These are phyloP conservation scores for Alternaria novae-zelandiae DNA, from an alignment of 2,329 filamentous ascomycete genomes.

Conservation along the genomic window DNA sequence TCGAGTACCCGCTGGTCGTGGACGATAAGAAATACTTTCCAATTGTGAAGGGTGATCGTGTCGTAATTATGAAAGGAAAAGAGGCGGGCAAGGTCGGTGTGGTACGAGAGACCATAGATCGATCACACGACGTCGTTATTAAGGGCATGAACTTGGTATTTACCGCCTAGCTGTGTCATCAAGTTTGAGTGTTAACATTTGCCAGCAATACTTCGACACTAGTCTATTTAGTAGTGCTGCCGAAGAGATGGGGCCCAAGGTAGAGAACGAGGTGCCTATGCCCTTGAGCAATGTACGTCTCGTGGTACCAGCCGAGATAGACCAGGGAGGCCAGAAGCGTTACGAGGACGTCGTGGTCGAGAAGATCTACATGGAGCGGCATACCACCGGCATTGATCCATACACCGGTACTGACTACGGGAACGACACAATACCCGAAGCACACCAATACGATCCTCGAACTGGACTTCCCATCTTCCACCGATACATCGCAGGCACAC, in stretches of 20 bases:
- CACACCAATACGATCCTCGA: conserved; percentile 39
- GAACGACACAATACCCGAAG: conserved; percentile 29
- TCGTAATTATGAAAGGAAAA: conserved; percentile 78
- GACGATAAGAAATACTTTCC: conserved; percentile 40
- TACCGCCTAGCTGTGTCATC: neutral
- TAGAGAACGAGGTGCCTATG: conserved; percentile 62
- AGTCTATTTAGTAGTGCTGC: conserved; percentile 41
- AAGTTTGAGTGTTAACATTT: neutral
- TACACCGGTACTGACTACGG: conserved; percentile 39
- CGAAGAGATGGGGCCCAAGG: conserved; percentile 50
- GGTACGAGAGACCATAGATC: conserved; percentile 62
- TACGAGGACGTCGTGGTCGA: conserved; percentile 62
- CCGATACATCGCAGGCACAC: conserved; percentile 46
- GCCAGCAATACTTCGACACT: conserved; percentile 51
- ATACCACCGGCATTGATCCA: conserved; percentile 40
- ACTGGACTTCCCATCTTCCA: conserved; percentile 40
- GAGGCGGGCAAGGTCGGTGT: conserved; percentile 84
- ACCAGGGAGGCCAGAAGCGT: conserved; percentile 55
- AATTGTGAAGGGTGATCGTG: conserved; percentile 70
- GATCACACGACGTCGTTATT: conserved; percentile 44
- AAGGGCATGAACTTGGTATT: conserved; percentile 51
- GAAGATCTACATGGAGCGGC: conserved; percentile 37
- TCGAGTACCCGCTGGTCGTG: conserved; percentile 37
- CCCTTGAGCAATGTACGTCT: conserved; percentile 78
- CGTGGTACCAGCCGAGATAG: conserved; percentile 70